phyloP scores from a whole-genome alignment of 1,284 basidiomycete species.

The Cutaneotrichosporon spelunceum region DNA sequence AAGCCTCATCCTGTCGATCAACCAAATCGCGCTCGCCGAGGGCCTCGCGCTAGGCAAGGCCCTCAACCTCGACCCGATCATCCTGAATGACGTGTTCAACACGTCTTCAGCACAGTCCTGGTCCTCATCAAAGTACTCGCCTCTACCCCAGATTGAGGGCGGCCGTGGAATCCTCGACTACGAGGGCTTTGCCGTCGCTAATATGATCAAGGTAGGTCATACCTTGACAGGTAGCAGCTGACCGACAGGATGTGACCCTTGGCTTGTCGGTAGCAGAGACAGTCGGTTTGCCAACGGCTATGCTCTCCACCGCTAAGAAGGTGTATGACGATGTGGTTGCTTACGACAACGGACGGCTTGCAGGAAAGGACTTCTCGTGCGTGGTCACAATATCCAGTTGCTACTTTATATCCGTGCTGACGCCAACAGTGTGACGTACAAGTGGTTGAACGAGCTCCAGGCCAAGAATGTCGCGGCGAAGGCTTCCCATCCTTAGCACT shows the following conservation, averaged over 20 bases:
- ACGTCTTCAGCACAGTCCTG: constrained; percentile 44
- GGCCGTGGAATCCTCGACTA: constrained; percentile 34
- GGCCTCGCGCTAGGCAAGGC: constrained; percentile 40
- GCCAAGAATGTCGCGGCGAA: background rate
- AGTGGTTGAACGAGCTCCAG: background rate
- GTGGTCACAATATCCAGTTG: too few species aligned
- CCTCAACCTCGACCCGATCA: constrained; percentile 36
- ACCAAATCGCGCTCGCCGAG: constrained; percentile 48
- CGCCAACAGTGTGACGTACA: background rate
- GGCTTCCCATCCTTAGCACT: too few species aligned
- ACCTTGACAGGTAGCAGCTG: too few species aligned
- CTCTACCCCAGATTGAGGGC: constrained; percentile 22
- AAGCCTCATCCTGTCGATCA: constrained; percentile 46
- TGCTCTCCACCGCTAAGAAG: constrained; percentile 42
- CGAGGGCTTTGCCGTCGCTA: constrained; percentile 43
- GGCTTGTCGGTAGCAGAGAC: constrained; percentile 38
- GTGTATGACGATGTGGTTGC: constrained; percentile 42
- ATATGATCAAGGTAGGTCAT: constrained; percentile 34
- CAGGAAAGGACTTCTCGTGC: constrained; percentile 46
- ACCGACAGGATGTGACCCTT: constrained; percentile 40
- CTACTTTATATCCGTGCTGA: too few species aligned
- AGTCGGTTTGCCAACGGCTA: constrained; percentile 37
- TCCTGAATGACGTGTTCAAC: constrained; percentile 44
- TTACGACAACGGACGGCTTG: constrained; percentile 34
- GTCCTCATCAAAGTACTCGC: constrained; percentile 44